These are phyloP conservation scores for Friedmanniomyces endolithicus DNA, from an alignment of 495 filamentous ascomycete species.

Conservation along the genomic window DNA sequence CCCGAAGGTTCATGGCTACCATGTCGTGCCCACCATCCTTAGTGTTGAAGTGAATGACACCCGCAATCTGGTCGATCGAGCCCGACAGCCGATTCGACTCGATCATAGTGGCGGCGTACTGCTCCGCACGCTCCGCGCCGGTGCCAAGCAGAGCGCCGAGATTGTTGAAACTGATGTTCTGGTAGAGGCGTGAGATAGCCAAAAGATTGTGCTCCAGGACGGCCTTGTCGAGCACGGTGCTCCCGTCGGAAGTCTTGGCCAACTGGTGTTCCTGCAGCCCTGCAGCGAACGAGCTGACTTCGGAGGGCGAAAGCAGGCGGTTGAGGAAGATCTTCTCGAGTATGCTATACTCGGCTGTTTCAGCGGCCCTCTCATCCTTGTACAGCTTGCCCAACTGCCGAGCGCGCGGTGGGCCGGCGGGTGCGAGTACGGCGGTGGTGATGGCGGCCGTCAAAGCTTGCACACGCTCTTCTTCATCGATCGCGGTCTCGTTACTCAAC, in stretches of 20 bases:
- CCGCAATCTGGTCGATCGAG: slow-evolving; percentile 87
- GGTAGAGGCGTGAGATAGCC: slow-evolving; percentile 72
- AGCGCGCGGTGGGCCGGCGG: slow-evolving; percentile 76
- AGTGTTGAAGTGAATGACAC: slow-evolving; percentile 65
- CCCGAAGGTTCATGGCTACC: slow-evolving; percentile 54
- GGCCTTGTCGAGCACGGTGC: slow-evolving; percentile 85
- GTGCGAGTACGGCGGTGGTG: slow-evolving; percentile 84
- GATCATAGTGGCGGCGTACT: slow-evolving; percentile 87
- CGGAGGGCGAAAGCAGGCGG: slow-evolving; percentile 61
- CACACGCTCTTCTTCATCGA: slow-evolving; percentile 76
- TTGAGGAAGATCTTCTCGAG: slow-evolving; percentile 97
- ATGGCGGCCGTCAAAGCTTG: slow-evolving; percentile 81
- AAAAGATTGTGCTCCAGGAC: slow-evolving; percentile 94
- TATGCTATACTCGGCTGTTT: slow-evolving; percentile 70
- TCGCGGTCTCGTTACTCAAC: slow-evolving; percentile 57
- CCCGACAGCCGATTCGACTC: slow-evolving; percentile 80
- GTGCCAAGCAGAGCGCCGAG: slow-evolving; percentile 68
- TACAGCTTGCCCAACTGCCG: slow-evolving; percentile 69
- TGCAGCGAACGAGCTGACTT: slow-evolving; percentile 74
- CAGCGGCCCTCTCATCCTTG: slow-evolving; percentile 76
- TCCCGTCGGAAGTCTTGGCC: slow-evolving; percentile 74
- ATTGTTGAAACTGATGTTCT: slow-evolving; percentile 71
- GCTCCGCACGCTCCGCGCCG: slow-evolving; percentile 71
- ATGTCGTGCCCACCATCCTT: slow-evolving; percentile 28
- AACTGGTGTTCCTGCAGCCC: slow-evolving; percentile 78